These are phyloP conservation scores for Ganoderma meredithae DNA, from an alignment of 1,284 basidiomycete genomes.

Conservation along the genomic window DNA sequence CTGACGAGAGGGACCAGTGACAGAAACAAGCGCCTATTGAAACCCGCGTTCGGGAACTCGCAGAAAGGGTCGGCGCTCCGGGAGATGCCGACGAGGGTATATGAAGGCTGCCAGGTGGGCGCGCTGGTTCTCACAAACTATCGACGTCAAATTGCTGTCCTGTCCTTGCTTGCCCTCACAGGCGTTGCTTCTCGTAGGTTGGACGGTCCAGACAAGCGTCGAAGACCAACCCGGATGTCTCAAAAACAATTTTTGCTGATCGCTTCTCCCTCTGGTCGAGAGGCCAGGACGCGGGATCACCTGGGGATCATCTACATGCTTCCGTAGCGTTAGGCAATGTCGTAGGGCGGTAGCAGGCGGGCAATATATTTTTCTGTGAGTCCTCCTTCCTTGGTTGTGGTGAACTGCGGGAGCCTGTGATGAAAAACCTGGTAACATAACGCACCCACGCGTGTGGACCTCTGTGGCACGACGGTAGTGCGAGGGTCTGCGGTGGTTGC, in stretches of 20 bases:
- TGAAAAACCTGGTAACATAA: constrained; percentile 88
- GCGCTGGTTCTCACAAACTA: constrained; percentile 22
- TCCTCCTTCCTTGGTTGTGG: constrained; percentile 31
- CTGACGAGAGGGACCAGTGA: constrained; percentile 8
- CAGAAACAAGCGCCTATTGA: constrained; percentile 13
- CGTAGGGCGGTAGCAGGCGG: background rate
- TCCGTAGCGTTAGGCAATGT: constrained; percentile 9
- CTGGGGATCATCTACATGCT: constrained; percentile 76
- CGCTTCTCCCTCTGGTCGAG: constrained; percentile 87
- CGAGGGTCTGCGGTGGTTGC: constrained; percentile 9
- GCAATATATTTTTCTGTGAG: constrained; percentile 39
- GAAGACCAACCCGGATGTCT: constrained; percentile 66
- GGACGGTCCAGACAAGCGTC: constrained; percentile 90
- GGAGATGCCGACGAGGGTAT: constrained; percentile 28
- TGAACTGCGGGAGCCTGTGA: constrained; percentile 54
- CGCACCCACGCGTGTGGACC: constrained; percentile 58
- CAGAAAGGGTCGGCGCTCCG: constrained; percentile 27
- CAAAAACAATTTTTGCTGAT: constrained; percentile 92
- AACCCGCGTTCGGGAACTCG: constrained; percentile 34
- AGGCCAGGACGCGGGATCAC: constrained; percentile 88
- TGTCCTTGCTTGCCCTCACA: constrained; percentile 54
- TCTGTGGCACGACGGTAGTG: constrained; percentile 6
- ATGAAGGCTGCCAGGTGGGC: constrained; percentile 22
- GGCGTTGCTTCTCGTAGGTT: constrained; percentile 55
- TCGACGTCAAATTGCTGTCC: constrained; percentile 84